Evolutionary conservation across 345 rosid species (phyloP), one percentile per base, ranked within the genome.

Genomic region (Cochlearia excelsa): DNA sequence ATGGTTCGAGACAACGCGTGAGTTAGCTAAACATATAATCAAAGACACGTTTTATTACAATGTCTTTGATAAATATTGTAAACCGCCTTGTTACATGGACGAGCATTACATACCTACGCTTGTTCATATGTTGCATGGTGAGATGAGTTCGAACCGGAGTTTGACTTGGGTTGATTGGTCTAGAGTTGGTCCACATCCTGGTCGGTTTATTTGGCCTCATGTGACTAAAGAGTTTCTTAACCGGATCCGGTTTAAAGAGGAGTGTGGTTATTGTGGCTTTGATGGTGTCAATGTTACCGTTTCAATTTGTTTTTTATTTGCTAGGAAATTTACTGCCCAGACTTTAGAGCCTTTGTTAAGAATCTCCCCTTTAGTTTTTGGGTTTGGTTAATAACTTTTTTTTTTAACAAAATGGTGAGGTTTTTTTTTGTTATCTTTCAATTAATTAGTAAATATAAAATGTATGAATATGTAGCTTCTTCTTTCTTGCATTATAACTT

Each of bases 121-220:
- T 1, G 79, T 81, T 39, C 71, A 75, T 53, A 69, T 84, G 55
- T 48, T 67, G 1, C 58, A 68, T 42, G 64, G 77, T 1, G 70
- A 74, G 2, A 5, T 49, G 57, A 74, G 65, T 35, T 66, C 90
- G 0, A 85, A 88, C 35, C 54, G 90, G 63, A 79, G 79, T 10
- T 16, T 81, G 48, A 84, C 90, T 1, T 83, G 88, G 85, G 93
- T 82, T 0, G 85, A 85, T 69, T 88, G 93, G 93, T 76, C 90
- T 0, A 77, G 60, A 6, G 70, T 31, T 1, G 93, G 93, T 5
- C 74, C 96, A 1, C 93, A 88, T 64, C 96, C 96, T 0, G 57
- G 74, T 9, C 74, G 58, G 46, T 85, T 78, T 34, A 82, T 75
- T 7, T 43, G 81, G 76, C 54, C 34, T 10, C 77, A 76, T 30